phyloP scores from a whole-genome alignment of 257 asterid species.

The Ballota nigra region DNA sequence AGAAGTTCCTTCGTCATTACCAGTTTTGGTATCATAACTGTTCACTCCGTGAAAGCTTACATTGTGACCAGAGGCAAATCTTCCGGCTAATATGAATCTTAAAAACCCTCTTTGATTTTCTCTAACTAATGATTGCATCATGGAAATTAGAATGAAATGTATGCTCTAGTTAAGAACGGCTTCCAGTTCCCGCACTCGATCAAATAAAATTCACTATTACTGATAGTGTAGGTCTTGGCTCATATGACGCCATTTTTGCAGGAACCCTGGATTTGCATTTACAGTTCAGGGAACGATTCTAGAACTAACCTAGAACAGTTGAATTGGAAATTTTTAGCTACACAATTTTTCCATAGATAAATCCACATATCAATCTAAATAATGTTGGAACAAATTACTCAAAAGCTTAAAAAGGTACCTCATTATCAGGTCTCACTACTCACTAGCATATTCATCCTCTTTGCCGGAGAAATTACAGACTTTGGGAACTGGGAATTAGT shows the following conservation, averaged over 20 bases:
- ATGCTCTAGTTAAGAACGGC: neutral
- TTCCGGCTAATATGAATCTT: conserved; percentile 26
- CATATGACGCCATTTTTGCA: too few relatives aligned
- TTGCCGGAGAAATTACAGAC: neutral
- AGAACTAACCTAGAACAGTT: too few relatives aligned
- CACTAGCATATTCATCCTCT: neutral
- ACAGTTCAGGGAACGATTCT: neutral
- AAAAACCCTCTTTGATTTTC: conserved; percentile 25
- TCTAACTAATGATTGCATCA: conserved; percentile 26
- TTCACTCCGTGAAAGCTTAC: conserved; percentile 12
- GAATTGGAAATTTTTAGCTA: too few relatives aligned
- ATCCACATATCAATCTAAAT: neutral
- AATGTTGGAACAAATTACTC: neutral
- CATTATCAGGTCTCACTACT: conserved; percentile 1
- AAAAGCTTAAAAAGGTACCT: neutral
- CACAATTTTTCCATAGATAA: too few relatives aligned
- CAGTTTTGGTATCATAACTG: conserved; percentile 6
- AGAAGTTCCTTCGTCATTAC: conserved; percentile 26
- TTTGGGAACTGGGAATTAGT: conserved; percentile 3
- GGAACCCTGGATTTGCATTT: neutral
- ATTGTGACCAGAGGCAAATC: conserved; percentile 1
- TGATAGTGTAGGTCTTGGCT: too few relatives aligned
- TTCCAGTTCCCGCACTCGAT: neutral
- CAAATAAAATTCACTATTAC: neutral
- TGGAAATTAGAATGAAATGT: neutral